Evolutionary conservation across 805 yeast species (phyloP), one percentile per base, ranked within the genome.

Genomic region (Jamesozyma gamospora): DNA sequence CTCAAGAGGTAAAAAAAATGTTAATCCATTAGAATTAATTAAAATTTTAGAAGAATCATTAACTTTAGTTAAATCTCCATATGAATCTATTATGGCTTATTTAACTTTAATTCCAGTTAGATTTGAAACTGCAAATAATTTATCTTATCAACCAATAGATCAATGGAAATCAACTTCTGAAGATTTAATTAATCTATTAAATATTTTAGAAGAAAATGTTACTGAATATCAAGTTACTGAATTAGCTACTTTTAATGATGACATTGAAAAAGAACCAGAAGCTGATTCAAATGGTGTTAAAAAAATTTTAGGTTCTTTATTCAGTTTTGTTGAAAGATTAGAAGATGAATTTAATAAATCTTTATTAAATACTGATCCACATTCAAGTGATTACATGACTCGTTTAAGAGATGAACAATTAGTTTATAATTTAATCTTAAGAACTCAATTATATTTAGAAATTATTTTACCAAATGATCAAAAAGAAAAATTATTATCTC

Each of bases 311-410:
- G 98, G 99, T 35, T 83, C 95, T 21, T 69, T 92, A 35, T 75
- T 82, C 35, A 79, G 96, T 8, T 75, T 83, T 43, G 82, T 90
- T 45, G 98, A 90, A 68, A 80, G 96, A 63, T 72, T 92, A 46
- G 96, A 87, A 58, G 97, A 90, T 56, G 99, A 92, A 67, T 81
- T 88, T 55, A 82, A 83, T 46, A 78, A 81, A 51, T 85, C 94
- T 35, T 72, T 92, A 53, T 87, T 88, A 59, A 76, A 76, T 50
- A 79, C 86, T 54, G 97, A 92, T 63, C 95, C 96, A 34, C 96
- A 92, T 61, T 82, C 96, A 18, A 79, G 85, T 42, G 98, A 92
- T 63, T 92, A 90, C 63, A 74, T 92, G 50, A 83, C 81, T 50
- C 77, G 97, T 62, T 74, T 92, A 58, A 81, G 80, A 63, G 95